Conservation (phyloP, 129 eudicot genomes). For the Escallonia rubra region DNA sequence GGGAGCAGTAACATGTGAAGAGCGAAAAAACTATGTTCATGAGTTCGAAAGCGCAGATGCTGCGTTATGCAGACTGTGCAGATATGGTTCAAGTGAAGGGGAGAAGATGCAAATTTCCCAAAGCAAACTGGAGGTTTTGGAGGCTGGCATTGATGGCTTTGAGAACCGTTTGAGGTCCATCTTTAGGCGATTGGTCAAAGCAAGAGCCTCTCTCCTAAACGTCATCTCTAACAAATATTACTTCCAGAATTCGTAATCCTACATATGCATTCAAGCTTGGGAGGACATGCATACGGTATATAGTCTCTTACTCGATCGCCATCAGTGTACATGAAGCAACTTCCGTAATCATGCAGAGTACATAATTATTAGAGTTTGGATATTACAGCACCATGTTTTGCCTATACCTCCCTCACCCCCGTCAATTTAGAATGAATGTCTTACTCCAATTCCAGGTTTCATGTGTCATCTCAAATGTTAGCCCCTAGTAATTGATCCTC, state of each 20-base stretch:
- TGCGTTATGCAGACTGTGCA: neutral
- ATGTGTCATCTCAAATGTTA: too few species aligned
- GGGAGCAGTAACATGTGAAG: slow-evolving; percentile 23
- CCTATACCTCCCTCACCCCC: too few species aligned
- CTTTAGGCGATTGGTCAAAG: slow-evolving; percentile 44
- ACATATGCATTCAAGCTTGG: too few species aligned
- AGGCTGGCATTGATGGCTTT: slow-evolving; percentile 29
- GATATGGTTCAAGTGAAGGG: neutral
- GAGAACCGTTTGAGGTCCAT: slow-evolving; percentile 44
- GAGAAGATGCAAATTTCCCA: neutral
- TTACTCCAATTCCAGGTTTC: too few species aligned
- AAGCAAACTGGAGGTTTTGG: slow-evolving; percentile 23
- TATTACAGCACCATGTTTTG: too few species aligned
- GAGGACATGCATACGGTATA: too few species aligned
- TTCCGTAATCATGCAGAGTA: too few species aligned
- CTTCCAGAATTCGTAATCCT: neutral
- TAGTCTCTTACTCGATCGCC: too few species aligned
- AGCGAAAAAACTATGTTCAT: slow-evolving; percentile 28
- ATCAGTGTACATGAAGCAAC: too few species aligned
- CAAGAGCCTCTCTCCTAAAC: slow-evolving; percentile 50
- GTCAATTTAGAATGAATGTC: too few species aligned
- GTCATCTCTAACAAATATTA: slow-evolving; percentile 29
- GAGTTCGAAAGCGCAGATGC: slow-evolving; percentile 24
- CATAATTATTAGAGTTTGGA: too few species aligned
- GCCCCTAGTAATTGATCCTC: too few species aligned